Percentiles rank a stretch among this genome's conserved stretches.
phyloP scores from a whole-genome alignment of 202 grass and related monocot genomes.

The Musa balbisiana region DNA sequence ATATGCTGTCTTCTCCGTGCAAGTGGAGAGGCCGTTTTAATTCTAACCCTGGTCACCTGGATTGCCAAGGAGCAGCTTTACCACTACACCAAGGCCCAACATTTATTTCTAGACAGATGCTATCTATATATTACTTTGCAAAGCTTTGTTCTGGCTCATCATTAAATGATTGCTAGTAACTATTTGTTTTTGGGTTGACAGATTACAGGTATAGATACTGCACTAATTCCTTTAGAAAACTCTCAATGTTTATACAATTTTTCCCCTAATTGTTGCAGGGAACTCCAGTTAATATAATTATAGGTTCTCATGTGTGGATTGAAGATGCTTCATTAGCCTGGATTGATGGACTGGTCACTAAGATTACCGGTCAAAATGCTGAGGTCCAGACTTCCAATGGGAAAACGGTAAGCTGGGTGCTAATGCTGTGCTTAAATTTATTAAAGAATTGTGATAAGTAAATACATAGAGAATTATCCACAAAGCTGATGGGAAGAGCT shows the following conservation, averaged over 20 bases:
- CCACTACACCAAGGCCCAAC: too few species aligned
- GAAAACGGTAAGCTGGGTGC: not conserved
- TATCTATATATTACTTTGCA: not conserved
- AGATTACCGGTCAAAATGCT: slow-evolving; percentile 9
- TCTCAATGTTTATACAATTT: not conserved
- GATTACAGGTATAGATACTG: not conserved
- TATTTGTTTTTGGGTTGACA: not conserved
- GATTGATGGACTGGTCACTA: slow-evolving; percentile 13
- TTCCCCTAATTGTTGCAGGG: not conserved
- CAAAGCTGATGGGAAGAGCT: too few species aligned
- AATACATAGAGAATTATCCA: not conserved
- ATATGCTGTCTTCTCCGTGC: too few species aligned
- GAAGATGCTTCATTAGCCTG: slow-evolving; percentile 9
- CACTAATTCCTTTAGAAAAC: not conserved
- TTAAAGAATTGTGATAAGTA: not conserved
- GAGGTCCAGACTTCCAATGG: slow-evolving; percentile 9
- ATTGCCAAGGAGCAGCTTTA: too few species aligned
- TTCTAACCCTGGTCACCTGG: too few species aligned
- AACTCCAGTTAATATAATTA: slow-evolving; percentile 7
- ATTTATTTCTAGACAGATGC: too few species aligned
- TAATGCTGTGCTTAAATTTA: not conserved
- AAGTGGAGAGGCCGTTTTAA: too few species aligned
- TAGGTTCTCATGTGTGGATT: slow-evolving; percentile 14
- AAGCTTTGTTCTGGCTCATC: not conserved
- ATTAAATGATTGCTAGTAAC: not conserved